A percentile compares a stretch with the other conserved stretches of the same genome.
Conservation (phyloP, 2,329 filamentous ascomycete genomes). For the Paecilomyces sp. region DNA sequence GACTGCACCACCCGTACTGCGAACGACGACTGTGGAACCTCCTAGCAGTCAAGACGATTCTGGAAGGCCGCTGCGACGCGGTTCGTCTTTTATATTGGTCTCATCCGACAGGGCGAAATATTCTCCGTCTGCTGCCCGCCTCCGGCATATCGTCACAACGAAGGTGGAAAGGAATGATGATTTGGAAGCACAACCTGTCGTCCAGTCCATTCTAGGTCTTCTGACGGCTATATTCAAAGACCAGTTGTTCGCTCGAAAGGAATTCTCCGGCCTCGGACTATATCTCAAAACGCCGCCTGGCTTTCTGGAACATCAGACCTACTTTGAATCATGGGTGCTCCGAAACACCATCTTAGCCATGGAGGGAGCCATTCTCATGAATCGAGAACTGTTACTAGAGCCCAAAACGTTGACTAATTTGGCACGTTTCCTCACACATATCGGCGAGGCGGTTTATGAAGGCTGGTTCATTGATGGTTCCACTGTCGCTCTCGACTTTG, state of each 20-base stretch:
- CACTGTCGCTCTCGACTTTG: slow-evolving; percentile 75
- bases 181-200: slow-evolving; percentile 57
- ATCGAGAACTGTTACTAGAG: slow-evolving; percentile 68
- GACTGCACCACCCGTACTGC: slow-evolving; percentile 60
- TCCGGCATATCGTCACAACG: slow-evolving; percentile 58
- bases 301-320: slow-evolving; percentile 89
- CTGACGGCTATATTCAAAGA: slow-evolving; percentile 76
- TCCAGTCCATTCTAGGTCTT: slow-evolving; percentile 71
- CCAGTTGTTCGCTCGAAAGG: slow-evolving; percentile 76
- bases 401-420: slow-evolving; percentile 82
- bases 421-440: slow-evolving; percentile 68
- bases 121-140: slow-evolving; percentile 52
- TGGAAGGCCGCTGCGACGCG: slow-evolving; percentile 63
- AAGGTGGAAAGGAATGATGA: slow-evolving; percentile 42
- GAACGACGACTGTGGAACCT: slow-evolving; percentile 57
- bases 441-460: slow-evolving; percentile 87
- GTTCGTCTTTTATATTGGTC: slow-evolving; percentile 86
- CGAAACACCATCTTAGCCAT: slow-evolving; percentile 66
- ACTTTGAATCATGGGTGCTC: slow-evolving; percentile 86
- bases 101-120: slow-evolving; percentile 60
- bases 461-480: slow-evolving; percentile 93
- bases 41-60: slow-evolving; percentile 38
- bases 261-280: slow-evolving; percentile 80
- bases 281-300: slow-evolving; percentile 85
- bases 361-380: slow-evolving; percentile 60